Percentiles rank a stretch among this genome's conserved stretches.
Evolutionary conservation across 257 asterid species (phyloP).

Genomic region (Henckelia pumila): DNA sequence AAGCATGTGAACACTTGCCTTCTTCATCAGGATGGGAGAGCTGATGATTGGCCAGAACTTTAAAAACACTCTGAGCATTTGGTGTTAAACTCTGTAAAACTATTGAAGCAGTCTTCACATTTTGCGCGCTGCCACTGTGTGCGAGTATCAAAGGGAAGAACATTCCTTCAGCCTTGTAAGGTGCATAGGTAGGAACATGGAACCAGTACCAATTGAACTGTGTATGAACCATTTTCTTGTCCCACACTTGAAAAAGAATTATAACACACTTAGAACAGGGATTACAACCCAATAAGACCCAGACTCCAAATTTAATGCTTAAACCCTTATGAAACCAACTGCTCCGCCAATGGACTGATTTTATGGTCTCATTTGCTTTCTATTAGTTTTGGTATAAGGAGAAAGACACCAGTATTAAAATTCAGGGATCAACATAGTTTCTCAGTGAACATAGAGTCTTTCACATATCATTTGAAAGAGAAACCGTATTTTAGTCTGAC

Average conservation of each 20-base stretch:
- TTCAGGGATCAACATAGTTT: neutral
- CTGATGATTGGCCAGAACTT: slow-evolving; percentile 78
- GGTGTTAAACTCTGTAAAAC: slow-evolving; percentile 94
- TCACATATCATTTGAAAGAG: neutral
- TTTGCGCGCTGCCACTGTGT: slow-evolving; percentile 70
- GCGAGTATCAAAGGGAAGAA: slow-evolving; percentile 81
- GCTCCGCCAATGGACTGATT: neutral
- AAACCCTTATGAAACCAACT: neutral
- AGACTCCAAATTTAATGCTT: neutral
- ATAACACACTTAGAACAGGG: slow-evolving; percentile 14
- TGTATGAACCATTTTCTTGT: slow-evolving; percentile 94
- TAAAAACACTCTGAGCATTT: slow-evolving; percentile 82
- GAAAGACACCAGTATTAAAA: neutral
- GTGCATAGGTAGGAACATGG: slow-evolving; percentile 89
- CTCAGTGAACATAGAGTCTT: neutral
- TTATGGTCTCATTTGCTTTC: neutral
- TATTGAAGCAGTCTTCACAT: slow-evolving; percentile 82
- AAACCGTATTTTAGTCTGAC: neutral
- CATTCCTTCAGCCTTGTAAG: slow-evolving; percentile 80
- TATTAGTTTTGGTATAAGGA: neutral
- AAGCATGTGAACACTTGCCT: slow-evolving; percentile 50
- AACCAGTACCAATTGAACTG: slow-evolving; percentile 98
- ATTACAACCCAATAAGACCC: neutral
- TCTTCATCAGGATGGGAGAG: slow-evolving; percentile 77
- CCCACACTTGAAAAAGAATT: slow-evolving; percentile 64